Evolutionary conservation across 805 yeast species (phyloP).

Genomic region (Saturnispora sekii): DNA sequence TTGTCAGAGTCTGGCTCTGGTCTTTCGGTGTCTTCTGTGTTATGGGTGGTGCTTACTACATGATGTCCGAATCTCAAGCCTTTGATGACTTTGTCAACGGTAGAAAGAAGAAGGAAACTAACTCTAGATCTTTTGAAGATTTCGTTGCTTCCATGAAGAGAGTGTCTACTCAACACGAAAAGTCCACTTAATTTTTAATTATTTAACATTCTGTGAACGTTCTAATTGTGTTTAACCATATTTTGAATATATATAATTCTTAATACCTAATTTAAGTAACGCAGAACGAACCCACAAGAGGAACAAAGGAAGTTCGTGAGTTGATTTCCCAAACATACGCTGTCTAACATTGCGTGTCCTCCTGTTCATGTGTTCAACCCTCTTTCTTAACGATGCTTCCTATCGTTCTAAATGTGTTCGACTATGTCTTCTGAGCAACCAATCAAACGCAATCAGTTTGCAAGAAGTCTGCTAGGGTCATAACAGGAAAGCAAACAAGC

Average conservation of each 20-base stretch:
- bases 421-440: no score
- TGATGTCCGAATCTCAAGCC: slow-evolving; percentile 73
- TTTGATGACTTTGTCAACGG: slow-evolving; percentile 83
- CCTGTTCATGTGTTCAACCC: no score
- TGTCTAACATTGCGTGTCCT: no score
- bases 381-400: no score
- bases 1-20: slow-evolving; percentile 90
- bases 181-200: slow-evolving; percentile 40
- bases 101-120: slow-evolving; percentile 50
- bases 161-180: slow-evolving; percentile 83
- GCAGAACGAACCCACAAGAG: no score
- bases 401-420: no score
- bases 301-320: no score
- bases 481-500: no score
- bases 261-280: neutral
- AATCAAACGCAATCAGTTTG: no score
- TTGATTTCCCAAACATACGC: no score
- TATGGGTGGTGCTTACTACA: slow-evolving; percentile 93
- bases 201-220: slow-evolving; percentile 4
- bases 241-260: neutral
- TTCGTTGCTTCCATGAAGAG: slow-evolving; percentile 78
- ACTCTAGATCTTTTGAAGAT: slow-evolving; percentile 67
- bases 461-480: no score
- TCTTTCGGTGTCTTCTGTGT: slow-evolving; percentile 96
- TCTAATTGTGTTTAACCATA: neutral